A percentile compares a stretch with the other conserved stretches of the same genome.
These are phyloP conservation scores for Chenopodium album DNA, from an alignment of 148 eudicot species.

Conservation along the genomic window DNA sequence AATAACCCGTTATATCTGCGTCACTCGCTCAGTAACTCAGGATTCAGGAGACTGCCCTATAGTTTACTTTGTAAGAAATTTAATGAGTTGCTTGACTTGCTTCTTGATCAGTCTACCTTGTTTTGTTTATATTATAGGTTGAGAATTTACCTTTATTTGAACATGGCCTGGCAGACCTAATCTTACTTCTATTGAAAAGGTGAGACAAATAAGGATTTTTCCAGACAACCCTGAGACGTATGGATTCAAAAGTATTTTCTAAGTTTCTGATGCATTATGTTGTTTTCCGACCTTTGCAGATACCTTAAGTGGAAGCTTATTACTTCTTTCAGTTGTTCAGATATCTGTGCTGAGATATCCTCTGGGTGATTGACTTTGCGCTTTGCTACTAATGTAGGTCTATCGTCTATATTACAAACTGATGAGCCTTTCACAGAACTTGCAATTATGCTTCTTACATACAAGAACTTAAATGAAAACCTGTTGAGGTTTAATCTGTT, in stretches of 20 bases:
- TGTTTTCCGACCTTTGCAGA: conserved; percentile 56
- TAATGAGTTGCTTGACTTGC: conserved; percentile 16
- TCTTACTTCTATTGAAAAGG: conserved; percentile 30
- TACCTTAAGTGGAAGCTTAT: conserved; percentile 43
- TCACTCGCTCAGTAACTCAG: conserved; percentile 1
- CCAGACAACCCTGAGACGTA: conserved; percentile 21
- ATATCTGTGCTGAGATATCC: conserved; percentile 39
- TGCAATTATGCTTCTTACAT: conserved; percentile 20
- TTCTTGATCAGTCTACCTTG: conserved; percentile 20
- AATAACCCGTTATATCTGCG: background rate
- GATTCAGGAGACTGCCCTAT: conserved; percentile 4
- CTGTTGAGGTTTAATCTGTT: background rate
- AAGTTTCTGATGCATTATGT: conserved; percentile 49
- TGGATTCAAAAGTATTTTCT: conserved; percentile 10
- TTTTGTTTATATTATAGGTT: conserved; percentile 15
- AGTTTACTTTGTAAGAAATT: background rate
- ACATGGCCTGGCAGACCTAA: conserved; percentile 22
- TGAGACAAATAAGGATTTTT: conserved; percentile 32
- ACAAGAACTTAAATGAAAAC: background rate
- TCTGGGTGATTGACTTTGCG: conserved; percentile 34
- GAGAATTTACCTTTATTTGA: conserved; percentile 14
- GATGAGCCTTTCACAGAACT: conserved; percentile 20
- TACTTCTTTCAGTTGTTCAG: conserved; percentile 44
- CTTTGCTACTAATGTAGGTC: conserved; percentile 32
- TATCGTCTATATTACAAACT: conserved; percentile 33